Evolutionary conservation across 2,329 filamentous ascomycete genomes (phyloP).

Genomic region (Graphiopsis chlorocephala): DNA sequence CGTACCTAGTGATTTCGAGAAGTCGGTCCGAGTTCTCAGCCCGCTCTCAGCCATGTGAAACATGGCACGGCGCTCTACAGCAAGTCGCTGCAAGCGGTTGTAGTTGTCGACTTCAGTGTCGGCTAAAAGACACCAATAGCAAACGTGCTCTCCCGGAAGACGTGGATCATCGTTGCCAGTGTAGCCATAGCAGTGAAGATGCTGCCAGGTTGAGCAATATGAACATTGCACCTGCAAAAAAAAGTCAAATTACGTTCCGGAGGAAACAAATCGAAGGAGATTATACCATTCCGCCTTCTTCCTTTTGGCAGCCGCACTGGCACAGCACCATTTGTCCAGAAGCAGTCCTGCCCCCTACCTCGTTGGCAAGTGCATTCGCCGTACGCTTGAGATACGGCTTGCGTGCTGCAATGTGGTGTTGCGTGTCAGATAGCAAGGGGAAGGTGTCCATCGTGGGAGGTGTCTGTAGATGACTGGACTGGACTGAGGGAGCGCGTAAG

Average conservation of each 20-base stretch:
- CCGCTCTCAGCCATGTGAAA: slow-evolving; percentile 23
- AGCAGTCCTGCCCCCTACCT: slow-evolving; percentile 14
- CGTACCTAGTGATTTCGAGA: slow-evolving; percentile 14
- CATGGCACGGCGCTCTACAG: slow-evolving; percentile 27
- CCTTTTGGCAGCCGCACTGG: slow-evolving; percentile 41
- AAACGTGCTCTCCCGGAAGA: slow-evolving; percentile 43
- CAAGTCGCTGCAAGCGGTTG: slow-evolving; percentile 22
- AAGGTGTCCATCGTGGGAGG: slow-evolving; percentile 8
- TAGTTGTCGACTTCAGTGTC: slow-evolving; percentile 20
- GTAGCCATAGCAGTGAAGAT: slow-evolving; percentile 49
- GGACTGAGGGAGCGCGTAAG: not conserved
- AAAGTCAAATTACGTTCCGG: slow-evolving; percentile 10
- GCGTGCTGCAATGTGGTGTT: slow-evolving; percentile 12
- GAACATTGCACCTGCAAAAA: slow-evolving; percentile 41
- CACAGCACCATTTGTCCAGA: slow-evolving; percentile 34
- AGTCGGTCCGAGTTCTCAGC: slow-evolving; percentile 19
- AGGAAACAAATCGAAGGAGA: not conserved
- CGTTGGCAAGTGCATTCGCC: slow-evolving; percentile 21
- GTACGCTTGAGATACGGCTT: slow-evolving; percentile 19
- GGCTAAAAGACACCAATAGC: slow-evolving; percentile 46
- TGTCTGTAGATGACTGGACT: not conserved
- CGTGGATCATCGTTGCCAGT: slow-evolving; percentile 36
- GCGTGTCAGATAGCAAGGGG: slow-evolving; percentile 18
- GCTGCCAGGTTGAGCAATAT: slow-evolving; percentile 47
- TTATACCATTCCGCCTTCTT: slow-evolving; percentile 44